A percentile compares a stretch with the other conserved stretches of the same genome.
These are phyloP conservation scores for Monosporascus cannonballus DNA, from an alignment of 2,329 filamentous ascomycete genomes.

Conservation along the genomic window DNA sequence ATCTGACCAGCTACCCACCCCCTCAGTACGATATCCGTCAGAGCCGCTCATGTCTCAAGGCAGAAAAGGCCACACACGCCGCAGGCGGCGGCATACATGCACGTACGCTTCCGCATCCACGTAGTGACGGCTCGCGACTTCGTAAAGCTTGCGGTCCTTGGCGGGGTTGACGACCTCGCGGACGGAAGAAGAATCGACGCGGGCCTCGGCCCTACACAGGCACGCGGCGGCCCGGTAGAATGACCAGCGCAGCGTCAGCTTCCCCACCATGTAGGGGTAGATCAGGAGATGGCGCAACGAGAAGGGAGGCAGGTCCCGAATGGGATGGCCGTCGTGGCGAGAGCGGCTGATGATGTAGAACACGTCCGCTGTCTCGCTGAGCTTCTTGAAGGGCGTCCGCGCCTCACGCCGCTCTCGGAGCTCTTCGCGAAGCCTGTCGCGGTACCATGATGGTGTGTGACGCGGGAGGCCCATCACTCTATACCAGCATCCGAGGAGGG, in stretches of 20 bases:
- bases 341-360: constrained; percentile 35
- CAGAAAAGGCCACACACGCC: constrained; percentile 3
- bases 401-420: constrained; percentile 29
- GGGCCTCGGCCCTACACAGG: constrained; percentile 18
- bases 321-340: constrained; percentile 29
- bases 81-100: constrained; percentile 20
- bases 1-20: no score
- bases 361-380: constrained; percentile 40
- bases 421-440: constrained; percentile 32
- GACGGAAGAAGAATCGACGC: constrained; percentile 17
- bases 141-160: constrained; percentile 28
- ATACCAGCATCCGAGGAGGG: constrained; percentile 7
- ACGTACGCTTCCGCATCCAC: constrained; percentile 28
- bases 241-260: constrained; percentile 34
- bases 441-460: constrained; percentile 32
- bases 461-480: constrained; percentile 19
- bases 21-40: no score
- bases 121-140: constrained; percentile 32
- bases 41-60: background rate
- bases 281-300: constrained; percentile 16
- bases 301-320: constrained; percentile 23
- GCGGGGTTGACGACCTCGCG: constrained; percentile 39
- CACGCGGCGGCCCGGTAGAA: constrained; percentile 33
- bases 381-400: constrained; percentile 19
- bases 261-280: constrained; percentile 37